phyloP scores from a whole-genome alignment of 2,329 filamentous ascomycete genomes.

The Hypoxylon sp. region DNA sequence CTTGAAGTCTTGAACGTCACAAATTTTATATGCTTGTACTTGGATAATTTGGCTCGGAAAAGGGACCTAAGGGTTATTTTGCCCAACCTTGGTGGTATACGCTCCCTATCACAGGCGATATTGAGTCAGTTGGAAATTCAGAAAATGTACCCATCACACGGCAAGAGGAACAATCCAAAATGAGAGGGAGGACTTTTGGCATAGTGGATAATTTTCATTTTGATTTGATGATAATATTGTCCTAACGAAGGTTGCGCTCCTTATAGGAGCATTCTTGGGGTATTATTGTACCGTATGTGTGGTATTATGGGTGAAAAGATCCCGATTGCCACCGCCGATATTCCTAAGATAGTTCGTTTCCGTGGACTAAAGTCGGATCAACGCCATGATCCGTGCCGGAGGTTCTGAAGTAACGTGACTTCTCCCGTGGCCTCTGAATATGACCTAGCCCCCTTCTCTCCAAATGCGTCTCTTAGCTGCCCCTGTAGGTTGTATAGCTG shows the following conservation, averaged over 20 bases:
- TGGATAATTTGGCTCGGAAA: not conserved
- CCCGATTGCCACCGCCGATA: constrained; percentile 11
- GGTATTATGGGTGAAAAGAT: constrained; percentile 5
- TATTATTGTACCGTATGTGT: constrained; percentile 7
- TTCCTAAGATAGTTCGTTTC: constrained; percentile 13
- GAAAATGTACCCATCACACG: not conserved
- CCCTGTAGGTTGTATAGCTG: constrained; percentile 86
- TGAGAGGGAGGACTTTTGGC: not conserved
- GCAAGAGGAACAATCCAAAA: not conserved
- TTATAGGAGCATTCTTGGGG: constrained; percentile 5
- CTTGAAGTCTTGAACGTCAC: not conserved
- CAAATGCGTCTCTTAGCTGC: constrained; percentile 67
- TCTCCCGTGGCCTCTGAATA: not conserved
- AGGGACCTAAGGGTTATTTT: not conserved
- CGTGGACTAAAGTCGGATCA: constrained; percentile 7
- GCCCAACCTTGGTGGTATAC: not conserved
- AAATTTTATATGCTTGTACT: not conserved
- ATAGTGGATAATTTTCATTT: constrained; percentile 8
- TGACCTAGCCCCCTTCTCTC: not conserved
- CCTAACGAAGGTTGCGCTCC: constrained; percentile 30
- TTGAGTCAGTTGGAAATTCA: not conserved
- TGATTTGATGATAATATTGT: constrained; percentile 10
- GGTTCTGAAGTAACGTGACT: not conserved
- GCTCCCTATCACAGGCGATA: not conserved
- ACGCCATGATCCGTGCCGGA: not conserved